A percentile compares a stretch with the other conserved stretches of the same genome.
Conservation (phyloP, 176 grass and related monocot species). For the Musa troglodytarum region DNA sequence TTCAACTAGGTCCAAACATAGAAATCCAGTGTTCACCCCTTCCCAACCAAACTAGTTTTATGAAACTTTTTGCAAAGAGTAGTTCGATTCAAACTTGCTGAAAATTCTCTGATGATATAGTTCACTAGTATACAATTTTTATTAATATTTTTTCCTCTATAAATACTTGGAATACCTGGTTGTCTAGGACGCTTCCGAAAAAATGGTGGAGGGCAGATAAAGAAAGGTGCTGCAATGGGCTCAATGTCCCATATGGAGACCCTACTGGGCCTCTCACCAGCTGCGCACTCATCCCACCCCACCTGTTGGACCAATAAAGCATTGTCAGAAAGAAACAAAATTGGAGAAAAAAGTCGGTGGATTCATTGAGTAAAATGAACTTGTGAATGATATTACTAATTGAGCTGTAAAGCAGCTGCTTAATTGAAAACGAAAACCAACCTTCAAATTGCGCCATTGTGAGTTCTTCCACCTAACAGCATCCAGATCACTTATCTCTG, state of each 20-base stretch:
- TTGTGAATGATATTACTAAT: neutral
- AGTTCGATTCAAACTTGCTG: neutral
- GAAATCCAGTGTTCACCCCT: neutral
- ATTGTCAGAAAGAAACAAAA: neutral
- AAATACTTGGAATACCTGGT: slow-evolving; percentile 57
- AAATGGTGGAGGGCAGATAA: slow-evolving; percentile 60
- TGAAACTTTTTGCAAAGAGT: neutral
- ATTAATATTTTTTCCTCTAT: slow-evolving; percentile 9
- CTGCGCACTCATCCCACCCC: slow-evolving; percentile 68
- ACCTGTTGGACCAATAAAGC: slow-evolving; percentile 29
- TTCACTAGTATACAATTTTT: neutral
- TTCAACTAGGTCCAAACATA: neutral
- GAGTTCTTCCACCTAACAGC: slow-evolving; percentile 66
- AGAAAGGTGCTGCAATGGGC: slow-evolving; percentile 53
- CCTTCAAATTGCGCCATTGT: slow-evolving; percentile 68
- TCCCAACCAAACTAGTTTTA: neutral
- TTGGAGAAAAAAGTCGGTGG: neutral
- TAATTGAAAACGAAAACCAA: slow-evolving; percentile 4
- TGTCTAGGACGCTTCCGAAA: slow-evolving; percentile 59
- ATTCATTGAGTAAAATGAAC: neutral
- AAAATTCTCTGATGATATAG: slow-evolving; percentile 1
- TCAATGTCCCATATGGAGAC: slow-evolving; percentile 75
- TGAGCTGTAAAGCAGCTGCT: neutral
- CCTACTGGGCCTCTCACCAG: slow-evolving; percentile 49
- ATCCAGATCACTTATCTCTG: slow-evolving; percentile 68